Evolutionary conservation across 129 eudicot genomes (phyloP).

Genomic region (Flaveria robusta): DNA sequence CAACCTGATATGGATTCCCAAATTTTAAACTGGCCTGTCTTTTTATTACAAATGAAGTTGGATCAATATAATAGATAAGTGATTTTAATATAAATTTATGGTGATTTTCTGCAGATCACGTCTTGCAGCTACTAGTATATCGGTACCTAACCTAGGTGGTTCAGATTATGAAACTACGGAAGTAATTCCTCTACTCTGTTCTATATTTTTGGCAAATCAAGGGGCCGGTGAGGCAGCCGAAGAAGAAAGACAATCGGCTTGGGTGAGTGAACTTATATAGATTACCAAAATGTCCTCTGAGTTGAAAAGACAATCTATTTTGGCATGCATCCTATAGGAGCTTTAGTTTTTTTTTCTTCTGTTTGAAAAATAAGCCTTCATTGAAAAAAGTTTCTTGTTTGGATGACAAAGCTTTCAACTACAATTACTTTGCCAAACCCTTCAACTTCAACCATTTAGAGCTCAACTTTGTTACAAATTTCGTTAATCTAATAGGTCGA

Average conservation of each 20-base stretch:
- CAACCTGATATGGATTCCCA: neutral
- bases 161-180: too few species aligned
- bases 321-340: neutral
- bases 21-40: too few species aligned
- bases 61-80: neutral
- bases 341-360: neutral
- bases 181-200: too few species aligned
- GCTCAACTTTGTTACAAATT: too few species aligned
- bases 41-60: neutral
- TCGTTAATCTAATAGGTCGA: too few species aligned
- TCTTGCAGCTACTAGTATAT: too few species aligned
- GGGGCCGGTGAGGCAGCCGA: constrained; percentile 84
- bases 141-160: too few species aligned
- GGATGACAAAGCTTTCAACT: too few species aligned
- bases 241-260: constrained; percentile 59
- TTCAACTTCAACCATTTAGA: too few species aligned
- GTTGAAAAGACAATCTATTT: neutral
- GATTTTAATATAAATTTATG: neutral
- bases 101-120: constrained; percentile 28
- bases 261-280: constrained; percentile 55
- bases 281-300: neutral
- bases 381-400: too few species aligned
- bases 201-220: too few species aligned
- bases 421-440: too few species aligned
- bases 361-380: neutral